These are phyloP conservation scores for Xylariales sp. DNA, from an alignment of 2,329 filamentous ascomycete genomes.

Conservation along the genomic window DNA sequence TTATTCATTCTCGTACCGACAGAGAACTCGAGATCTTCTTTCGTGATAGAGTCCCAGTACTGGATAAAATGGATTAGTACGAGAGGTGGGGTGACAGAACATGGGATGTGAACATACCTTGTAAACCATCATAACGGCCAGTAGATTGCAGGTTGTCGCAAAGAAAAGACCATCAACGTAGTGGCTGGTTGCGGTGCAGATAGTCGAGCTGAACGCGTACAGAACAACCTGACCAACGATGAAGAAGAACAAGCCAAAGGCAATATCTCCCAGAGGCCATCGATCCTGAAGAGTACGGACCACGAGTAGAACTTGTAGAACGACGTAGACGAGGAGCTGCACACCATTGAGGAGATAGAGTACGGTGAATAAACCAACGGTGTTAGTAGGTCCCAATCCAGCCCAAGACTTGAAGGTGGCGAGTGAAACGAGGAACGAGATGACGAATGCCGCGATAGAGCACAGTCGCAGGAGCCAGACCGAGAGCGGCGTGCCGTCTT, in stretches of 20 bases:
- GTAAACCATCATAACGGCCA: constrained; percentile 99
- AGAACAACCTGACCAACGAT: constrained; percentile 87
- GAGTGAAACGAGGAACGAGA: constrained; percentile 82
- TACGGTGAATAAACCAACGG: constrained; percentile 83
- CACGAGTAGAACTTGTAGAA: constrained; percentile 85
- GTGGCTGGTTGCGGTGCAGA: constrained; percentile 81
- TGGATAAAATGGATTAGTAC: constrained; percentile 29
- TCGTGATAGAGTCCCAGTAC: constrained; percentile 99
- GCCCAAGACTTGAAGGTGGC: constrained; percentile 92
- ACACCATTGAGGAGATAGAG: constrained; percentile 88
- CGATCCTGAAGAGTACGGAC: constrained; percentile 86
- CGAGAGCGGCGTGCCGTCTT: constrained; percentile 89
- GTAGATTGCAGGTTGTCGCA: constrained; percentile 85
- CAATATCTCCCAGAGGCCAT: constrained; percentile 90
- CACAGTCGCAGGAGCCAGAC: constrained; percentile 85
- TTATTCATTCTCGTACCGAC: constrained; percentile 93
- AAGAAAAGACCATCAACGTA: constrained; percentile 95
- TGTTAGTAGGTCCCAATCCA: constrained; percentile 78
- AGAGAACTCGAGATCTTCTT: constrained; percentile 96
- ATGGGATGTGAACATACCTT: constrained; percentile 56
- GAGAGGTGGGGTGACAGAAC: not conserved
- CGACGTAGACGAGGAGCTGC: constrained; percentile 77
- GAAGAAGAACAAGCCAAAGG: constrained; percentile 88
- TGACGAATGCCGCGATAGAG: constrained; percentile 75
- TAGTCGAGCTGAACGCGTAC: constrained; percentile 80